phyloP scores from a whole-genome alignment of 1,284 basidiomycete species.

The Pisolithus thermaeus region DNA sequence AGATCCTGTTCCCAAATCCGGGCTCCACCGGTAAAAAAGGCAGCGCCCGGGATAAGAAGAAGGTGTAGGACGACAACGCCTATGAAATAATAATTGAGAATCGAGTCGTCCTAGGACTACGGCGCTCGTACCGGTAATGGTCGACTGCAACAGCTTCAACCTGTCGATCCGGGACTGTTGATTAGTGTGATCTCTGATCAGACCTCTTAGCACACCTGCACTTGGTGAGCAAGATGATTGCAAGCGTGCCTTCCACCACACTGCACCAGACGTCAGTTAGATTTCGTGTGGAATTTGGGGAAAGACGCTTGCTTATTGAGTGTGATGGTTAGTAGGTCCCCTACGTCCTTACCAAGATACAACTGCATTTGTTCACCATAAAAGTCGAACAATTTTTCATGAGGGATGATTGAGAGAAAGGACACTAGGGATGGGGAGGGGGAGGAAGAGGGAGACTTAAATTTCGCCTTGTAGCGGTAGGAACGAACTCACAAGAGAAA shows the following conservation, averaged over 20 bases:
- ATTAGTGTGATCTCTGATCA: neutral
- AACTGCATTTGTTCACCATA: conserved; percentile 56
- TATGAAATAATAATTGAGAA: conserved; percentile 10
- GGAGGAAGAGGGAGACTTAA: neutral
- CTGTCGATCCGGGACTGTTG: conserved; percentile 9
- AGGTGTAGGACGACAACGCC: conserved; percentile 49
- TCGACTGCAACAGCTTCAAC: conserved; percentile 38
- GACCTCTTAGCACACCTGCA: conserved; percentile 51
- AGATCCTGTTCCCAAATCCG: conserved; percentile 41
- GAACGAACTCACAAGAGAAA: conserved; percentile 14
- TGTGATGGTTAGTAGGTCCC: conserved; percentile 53
- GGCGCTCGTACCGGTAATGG: conserved; percentile 32
- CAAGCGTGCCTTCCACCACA: conserved; percentile 58
- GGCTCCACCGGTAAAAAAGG: conserved; percentile 45
- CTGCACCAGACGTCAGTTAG: conserved; percentile 20
- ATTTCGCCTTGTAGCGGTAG: neutral
- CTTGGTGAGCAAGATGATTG: conserved; percentile 55
- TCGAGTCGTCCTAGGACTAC: neutral
- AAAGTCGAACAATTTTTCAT: conserved; percentile 54
- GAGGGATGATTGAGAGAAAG: conserved; percentile 52
- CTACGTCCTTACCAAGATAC: conserved; percentile 52
- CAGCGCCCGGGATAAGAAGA: conserved; percentile 44
- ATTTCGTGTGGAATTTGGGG: neutral
- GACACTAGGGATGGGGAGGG: conserved; percentile 34
- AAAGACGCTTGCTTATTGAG: conserved; percentile 49